Conservation (phyloP, 148 eudicot genomes). For the Amaranthus hypochondriacus region DNA sequence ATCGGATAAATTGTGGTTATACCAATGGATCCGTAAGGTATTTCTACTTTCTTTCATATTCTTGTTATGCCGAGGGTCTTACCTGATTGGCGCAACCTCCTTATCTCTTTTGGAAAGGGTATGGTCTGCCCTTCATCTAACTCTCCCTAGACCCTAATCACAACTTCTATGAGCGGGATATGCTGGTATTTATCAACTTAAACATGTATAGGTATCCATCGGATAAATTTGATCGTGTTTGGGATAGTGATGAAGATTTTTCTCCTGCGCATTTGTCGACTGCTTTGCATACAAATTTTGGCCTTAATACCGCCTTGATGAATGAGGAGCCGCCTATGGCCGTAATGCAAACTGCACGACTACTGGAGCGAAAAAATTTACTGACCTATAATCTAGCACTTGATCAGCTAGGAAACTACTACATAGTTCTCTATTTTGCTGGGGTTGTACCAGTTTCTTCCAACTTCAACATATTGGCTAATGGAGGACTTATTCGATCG, state of each 20-base stretch:
- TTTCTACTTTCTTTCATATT: neutral
- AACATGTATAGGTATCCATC: conserved; percentile 49
- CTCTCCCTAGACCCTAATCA: no score
- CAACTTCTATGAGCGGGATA: no score
- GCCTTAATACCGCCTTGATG: conserved; percentile 31
- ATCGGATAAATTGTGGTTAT: conserved; percentile 66
- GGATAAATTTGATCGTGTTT: conserved; percentile 68
- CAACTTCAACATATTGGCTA: conserved; percentile 52
- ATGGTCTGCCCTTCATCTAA: no score
- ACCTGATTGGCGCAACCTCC: no score
- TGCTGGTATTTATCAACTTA: neutral
- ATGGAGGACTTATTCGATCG: conserved; percentile 49
- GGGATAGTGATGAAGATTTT: conserved; percentile 67
- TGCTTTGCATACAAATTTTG: conserved; percentile 30
- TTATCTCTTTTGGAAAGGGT: no score
- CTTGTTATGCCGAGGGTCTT: neutral
- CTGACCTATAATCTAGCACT: conserved; percentile 52
- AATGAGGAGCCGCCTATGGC: conserved; percentile 48
- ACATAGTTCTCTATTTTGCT: conserved; percentile 63
- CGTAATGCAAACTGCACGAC: conserved; percentile 67
- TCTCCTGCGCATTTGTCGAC: conserved; percentile 49
- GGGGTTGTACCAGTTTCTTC: conserved; percentile 58
- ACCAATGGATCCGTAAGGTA: conserved; percentile 50
- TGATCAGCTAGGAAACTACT: conserved; percentile 50
- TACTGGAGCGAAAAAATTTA: conserved; percentile 38